Base-by-base conservation (phyloP, 352 stramenopile species). In the Pythium dissimile region DNA sequence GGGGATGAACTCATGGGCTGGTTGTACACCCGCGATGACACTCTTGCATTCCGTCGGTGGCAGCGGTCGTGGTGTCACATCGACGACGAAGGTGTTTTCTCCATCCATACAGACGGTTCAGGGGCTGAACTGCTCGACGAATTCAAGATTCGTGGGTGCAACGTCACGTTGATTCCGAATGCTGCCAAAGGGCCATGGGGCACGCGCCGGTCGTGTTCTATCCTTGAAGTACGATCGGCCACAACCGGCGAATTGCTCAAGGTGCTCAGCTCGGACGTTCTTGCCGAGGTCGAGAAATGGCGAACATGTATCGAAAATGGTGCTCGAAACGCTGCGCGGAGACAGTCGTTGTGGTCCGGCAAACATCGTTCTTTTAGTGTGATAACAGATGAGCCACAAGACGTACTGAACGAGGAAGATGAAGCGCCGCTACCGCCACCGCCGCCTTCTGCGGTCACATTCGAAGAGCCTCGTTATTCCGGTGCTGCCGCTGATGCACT, bases 31-130 rank as follows among this genome's bases (percentile, higher is more conserved):
- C 56, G 84, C 62, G 86, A 94, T 38, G 83, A 94, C 35, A 88
- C 80, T 13, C 73, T 95, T 10, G 81, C 86, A 21, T 95, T 95
- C 58, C 78, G 77, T 54, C 72, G 86, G 23, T 95, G 86, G 86
- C 77, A 81, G 47, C 77, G 86, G 15, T 84, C 73, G 9, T 95
- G 83, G 83, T 94, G 86, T 47, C 81, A 89, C 42, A 49, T 94
- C 1, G 79, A 92, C 37, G 68, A 86, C 16, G 66, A 88, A 24
- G 79, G 83, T 1, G 65, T 81, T 7, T 79, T 95, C 9, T 88
- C 73, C 0, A 71, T 92, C 34, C 73, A 94, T 49, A 82, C 67
- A 5, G 88, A 92, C 38, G 84, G 82, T 0, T 90, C 80, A 0
- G 82, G 80, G 1, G 68, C 67, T 0, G 77, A 89, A 49, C 45